These are phyloP conservation scores for Babesia ovata DNA, from an alignment of 169 alveolate genomes.

Conservation along the genomic window DNA sequence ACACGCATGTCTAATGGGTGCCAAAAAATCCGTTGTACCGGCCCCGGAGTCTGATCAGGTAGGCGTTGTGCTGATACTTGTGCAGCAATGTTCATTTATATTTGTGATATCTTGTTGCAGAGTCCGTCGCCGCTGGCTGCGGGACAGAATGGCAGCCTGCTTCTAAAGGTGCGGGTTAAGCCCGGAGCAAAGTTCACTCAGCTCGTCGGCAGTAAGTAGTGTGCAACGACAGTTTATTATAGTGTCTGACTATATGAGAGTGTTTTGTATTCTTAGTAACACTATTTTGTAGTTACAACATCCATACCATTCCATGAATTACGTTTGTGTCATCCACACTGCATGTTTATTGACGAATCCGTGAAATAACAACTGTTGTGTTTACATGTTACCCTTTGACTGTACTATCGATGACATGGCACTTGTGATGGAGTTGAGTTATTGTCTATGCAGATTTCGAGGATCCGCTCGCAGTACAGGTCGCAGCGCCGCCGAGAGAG, in stretches of 20 bases:
- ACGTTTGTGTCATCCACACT: no score
- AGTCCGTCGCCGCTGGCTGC: constrained; percentile 22
- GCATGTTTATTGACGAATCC: no score
- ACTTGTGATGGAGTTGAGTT: not conserved
- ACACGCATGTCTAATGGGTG: constrained; percentile 2
- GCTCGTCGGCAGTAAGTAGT: constrained; percentile 43
- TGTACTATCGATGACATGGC: not conserved
- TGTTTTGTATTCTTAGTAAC: not conserved
- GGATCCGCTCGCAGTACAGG: constrained; percentile 78
- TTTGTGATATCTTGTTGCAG: not conserved
- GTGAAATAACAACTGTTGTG: no score
- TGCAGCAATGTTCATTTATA: not conserved
- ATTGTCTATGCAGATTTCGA: constrained; percentile 27
- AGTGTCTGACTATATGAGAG: not conserved
- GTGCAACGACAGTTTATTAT: not conserved
- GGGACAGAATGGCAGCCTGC: constrained; percentile 32
- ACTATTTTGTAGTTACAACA: not conserved
- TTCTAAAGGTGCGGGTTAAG: constrained; percentile 59
- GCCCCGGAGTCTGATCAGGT: constrained; percentile 10
- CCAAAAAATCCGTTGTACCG: not conserved
- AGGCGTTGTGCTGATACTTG: not conserved
- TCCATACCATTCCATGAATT: not conserved
- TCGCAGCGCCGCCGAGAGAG: constrained; percentile 88
- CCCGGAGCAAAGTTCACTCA: constrained; percentile 67
- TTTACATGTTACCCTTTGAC: not conserved